Percentiles rank a stretch among this genome's conserved stretches.
phyloP scores from a whole-genome alignment of 2,329 filamentous ascomycete species.

The Xylariaceae sp. region DNA sequence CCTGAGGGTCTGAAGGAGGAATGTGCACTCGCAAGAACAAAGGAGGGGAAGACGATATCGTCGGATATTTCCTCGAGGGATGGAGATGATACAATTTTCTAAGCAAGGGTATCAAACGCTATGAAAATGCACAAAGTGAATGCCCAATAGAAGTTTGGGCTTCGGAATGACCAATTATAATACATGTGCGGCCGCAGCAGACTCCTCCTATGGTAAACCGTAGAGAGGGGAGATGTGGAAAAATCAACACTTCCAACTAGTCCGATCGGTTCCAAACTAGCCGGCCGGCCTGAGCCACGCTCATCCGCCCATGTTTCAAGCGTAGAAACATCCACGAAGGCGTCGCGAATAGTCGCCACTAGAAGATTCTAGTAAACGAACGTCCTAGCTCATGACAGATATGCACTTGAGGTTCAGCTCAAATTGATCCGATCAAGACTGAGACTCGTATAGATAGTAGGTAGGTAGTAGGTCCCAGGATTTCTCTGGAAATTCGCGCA shows the following conservation, averaged over 20 bases:
- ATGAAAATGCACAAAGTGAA: conserved; percentile 3
- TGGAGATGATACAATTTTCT: neutral
- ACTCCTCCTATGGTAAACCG: neutral
- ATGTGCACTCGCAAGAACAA: neutral
- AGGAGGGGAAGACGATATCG: neutral
- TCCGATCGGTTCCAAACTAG: neutral
- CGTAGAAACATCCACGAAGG: conserved; percentile 4
- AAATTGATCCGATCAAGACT: neutral
- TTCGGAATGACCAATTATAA: neutral
- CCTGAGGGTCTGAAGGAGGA: neutral
- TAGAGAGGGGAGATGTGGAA: neutral
- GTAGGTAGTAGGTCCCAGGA: neutral
- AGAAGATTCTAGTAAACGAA: neutral
- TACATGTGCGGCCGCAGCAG: neutral
- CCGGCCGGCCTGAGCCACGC: neutral
- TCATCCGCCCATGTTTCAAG: conserved; percentile 6
- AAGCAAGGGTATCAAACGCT: conserved; percentile 18
- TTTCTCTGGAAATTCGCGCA: neutral
- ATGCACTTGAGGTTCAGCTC: neutral
- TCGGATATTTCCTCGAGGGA: neutral
- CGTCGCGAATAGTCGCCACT: neutral
- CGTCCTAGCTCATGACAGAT: conserved; percentile 4
- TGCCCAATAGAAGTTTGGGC: neutral
- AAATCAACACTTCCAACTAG: neutral
- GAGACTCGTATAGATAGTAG: neutral